Base-by-base conservation (phyloP, 1,139 yeast species). In the Meyerozyma carpophila region DNA sequence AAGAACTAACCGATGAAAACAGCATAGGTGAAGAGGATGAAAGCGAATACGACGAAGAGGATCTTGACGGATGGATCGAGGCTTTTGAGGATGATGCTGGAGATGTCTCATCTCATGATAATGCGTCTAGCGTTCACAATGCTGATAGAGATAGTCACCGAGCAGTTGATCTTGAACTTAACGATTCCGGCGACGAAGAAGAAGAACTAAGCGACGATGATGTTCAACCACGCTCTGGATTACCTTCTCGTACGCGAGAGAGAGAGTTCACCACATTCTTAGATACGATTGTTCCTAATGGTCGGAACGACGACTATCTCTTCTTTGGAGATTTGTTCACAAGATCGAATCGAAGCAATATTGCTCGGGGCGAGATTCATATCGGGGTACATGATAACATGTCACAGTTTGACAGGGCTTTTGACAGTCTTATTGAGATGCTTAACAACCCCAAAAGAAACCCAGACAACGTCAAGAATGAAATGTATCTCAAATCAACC, bases 401-500 rank as follows among this genome's bases (percentile, higher is more conserved):
- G 20, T 47, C 51, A 1, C 49, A 42, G 5, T 53, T 63, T 43
- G 68, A 64, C 21, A 53, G 65, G 9, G 58, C 65, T 5, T 56
- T 66, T 45, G 68, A 65, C 40, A 57, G 55, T 21, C 53, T 65
- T 41, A 46, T 65, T 18, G 61, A 56, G 20, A 37, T 59, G 41
- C 49, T 50, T 41, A 44, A 44, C 32, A 52, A 47, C 31, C 45
- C 37, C 6, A 48, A 43, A 32, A 37, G 43, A 34, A 43, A 37
- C 20, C 46, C 42, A 41, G 47, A 41, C 40, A 44, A 24, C 13
- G 40, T 40, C 14, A 37, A 41, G 36, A 55, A 53, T 42, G 51
- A 51, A 40, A 52, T 68, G 51, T 66, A 63, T 40, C 66, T 85
- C 38, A 77, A 77, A 49, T 75, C 88, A 0, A 81, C 91, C 0